A percentile compares a stretch with the other conserved stretches of the same genome.
phyloP scores from a whole-genome alignment of 257 asterid genomes.

The Solanum piurae region DNA sequence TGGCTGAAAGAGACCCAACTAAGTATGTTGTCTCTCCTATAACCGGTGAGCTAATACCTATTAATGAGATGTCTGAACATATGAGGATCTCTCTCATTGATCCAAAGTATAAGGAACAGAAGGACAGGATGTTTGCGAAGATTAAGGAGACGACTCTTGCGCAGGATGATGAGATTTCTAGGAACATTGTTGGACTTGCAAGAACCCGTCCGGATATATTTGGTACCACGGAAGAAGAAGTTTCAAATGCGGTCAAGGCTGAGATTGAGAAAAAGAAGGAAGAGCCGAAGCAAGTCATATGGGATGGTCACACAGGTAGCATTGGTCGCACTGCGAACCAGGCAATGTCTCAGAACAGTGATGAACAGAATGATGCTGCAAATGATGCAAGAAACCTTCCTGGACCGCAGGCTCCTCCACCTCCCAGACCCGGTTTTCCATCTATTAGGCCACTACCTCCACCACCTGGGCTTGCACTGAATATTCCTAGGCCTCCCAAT shows the following conservation, averaged over 20 bases:
- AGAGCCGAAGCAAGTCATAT: conserved; percentile 94
- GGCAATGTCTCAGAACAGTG: conserved; percentile 79
- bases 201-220: conserved; percentile 89
- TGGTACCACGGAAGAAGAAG: conserved; percentile 98
- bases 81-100: conserved; percentile 93
- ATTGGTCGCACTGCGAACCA: conserved; percentile 91
- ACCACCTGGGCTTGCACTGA: conserved; percentile 71
- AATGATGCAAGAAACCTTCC: conserved; percentile 50
- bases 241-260: conserved; percentile 90
- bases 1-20: conserved; percentile 83
- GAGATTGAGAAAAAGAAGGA: conserved; percentile 90
- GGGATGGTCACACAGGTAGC: conserved; percentile 98
- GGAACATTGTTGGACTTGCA: conserved; percentile 91
- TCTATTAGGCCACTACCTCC: conserved; percentile 73
- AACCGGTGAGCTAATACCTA: conserved; percentile 74
- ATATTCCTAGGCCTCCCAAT: conserved; percentile 58
- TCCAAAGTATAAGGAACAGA: conserved; percentile 92
- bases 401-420: conserved; percentile 84
- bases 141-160: conserved; percentile 93
- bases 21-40: conserved; percentile 80
- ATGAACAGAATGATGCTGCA: conserved; percentile 42
- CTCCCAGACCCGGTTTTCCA: conserved; percentile 60
- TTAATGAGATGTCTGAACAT: conserved; percentile 95
- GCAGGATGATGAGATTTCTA: conserved; percentile 87
- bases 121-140: conserved; percentile 98